Base-by-base conservation (phyloP, 495 filamentous ascomycete genomes). In the Coniosporium apollinis region DNA sequence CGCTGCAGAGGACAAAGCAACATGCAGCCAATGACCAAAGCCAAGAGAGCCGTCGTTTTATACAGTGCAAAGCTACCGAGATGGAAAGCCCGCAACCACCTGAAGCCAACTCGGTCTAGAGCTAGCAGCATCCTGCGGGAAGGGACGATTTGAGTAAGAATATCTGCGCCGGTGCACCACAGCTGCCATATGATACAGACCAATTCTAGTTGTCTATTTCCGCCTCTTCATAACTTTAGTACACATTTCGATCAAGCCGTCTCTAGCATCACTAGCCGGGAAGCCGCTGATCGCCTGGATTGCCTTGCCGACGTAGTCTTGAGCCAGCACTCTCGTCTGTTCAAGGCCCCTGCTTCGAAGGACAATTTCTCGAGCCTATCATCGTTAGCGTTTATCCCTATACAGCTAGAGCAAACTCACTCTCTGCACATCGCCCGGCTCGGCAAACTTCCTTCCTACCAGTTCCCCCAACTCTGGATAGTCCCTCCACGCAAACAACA, bases 401-500 rank as follows among this genome's bases (percentile, higher is more conserved):
- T n/a, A 34, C 11, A 38, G 10, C 19, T 15, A 43, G 45, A 41
- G 33, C 17, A 25, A 33, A 68, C 72, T 56, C 52, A 89, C 86
- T 65, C 59, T 75, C 42, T 72, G 62, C 33, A 92, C 78, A 60
- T 97, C 89, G 6, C 91, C 91, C 39, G 81, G 70, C 44, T 68
- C 56, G 17, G 62, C 57, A 56, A 97, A 97, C 56, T 92, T 92
- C 52, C 89, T 75, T 38, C 85, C 87, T 24, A 97, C 89, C 48
- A 97, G 59, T 20, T 73, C 68, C 2, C 89, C 91, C 17, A 97
- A 61, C 56, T 87, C 83, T 16, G 71, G 72, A 42, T 78, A 80
- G 38, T 76, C 70, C 62, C 87, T 87, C 89, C 91, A 96, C 3
- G 89, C 91, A 60, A 94, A 97, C 24, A 97, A 60, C 33, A 96